A percentile compares a stretch with the other conserved stretches of the same genome.
Evolutionary conservation across 352 stramenopile genomes (phyloP).

Genomic region (Pythium phragmitis): DNA sequence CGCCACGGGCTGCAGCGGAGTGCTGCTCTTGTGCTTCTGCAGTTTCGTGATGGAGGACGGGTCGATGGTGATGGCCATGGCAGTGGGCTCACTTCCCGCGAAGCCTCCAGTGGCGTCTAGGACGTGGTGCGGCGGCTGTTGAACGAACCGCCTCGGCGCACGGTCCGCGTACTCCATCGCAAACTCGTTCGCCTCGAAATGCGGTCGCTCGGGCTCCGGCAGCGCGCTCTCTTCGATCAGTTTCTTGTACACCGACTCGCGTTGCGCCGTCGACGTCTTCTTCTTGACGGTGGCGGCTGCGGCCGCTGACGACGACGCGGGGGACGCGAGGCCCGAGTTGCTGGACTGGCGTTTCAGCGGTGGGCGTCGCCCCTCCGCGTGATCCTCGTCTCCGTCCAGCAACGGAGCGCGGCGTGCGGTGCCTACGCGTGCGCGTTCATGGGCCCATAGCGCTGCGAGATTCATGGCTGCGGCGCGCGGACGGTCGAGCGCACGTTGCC

Average conservation of each 20-base stretch:
- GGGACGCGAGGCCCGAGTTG: slow-evolving; percentile 4
- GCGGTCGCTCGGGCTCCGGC: neutral
- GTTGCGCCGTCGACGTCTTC: slow-evolving; percentile 16
- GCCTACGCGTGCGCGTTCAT: slow-evolving; percentile 45
- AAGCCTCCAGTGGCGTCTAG: neutral
- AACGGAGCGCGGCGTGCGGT: slow-evolving; percentile 13
- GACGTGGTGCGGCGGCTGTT: neutral
- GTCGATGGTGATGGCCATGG: neutral
- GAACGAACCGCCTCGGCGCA: slow-evolving; percentile 29
- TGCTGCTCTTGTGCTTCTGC: slow-evolving; percentile 9
- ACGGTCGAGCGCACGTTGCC: neutral
- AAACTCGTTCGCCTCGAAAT: slow-evolving; percentile 55
- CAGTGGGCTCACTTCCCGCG: neutral
- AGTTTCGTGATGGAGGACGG: neutral
- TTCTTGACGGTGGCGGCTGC: slow-evolving; percentile 11
- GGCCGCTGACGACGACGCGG: neutral
- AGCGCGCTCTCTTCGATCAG: slow-evolving; percentile 44
- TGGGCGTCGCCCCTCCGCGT: slow-evolving; percentile 3
- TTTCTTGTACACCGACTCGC: slow-evolving; percentile 30
- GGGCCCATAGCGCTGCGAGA: slow-evolving; percentile 48
- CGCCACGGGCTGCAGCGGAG: neutral
- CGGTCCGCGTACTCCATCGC: slow-evolving; percentile 61
- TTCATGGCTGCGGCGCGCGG: slow-evolving; percentile 35
- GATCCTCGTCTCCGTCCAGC: neutral
- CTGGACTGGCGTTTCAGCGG: slow-evolving; percentile 20